These are phyloP conservation scores for Pilasporangium apinafurcum DNA, from an alignment of 352 stramenopile genomes.

Conservation along the genomic window DNA sequence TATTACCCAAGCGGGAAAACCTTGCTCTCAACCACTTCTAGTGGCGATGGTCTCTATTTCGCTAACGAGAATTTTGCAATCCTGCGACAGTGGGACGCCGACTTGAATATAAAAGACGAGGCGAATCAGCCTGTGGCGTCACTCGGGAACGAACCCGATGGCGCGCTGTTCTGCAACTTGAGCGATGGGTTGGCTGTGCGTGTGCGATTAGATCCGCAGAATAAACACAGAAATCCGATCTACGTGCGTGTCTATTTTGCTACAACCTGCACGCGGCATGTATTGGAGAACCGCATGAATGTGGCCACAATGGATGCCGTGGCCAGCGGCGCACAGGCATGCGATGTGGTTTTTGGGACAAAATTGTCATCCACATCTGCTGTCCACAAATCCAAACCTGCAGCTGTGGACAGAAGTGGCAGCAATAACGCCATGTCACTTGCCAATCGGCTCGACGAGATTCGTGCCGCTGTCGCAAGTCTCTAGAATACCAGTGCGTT, in stretches of 20 bases:
- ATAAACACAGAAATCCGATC: conserved; percentile 12
- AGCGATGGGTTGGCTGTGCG: conserved; percentile 43
- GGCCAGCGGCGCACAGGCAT: conserved; percentile 5
- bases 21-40: conserved; percentile 65
- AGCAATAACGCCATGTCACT: conserved; percentile 12
- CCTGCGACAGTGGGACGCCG: conserved; percentile 43
- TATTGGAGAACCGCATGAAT: conserved; percentile 45
- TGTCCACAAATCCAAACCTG: neutral
- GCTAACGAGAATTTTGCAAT: conserved; percentile 35
- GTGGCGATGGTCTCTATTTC: conserved; percentile 53
- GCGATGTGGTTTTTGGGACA: conserved; percentile 39
- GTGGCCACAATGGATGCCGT: conserved; percentile 1
- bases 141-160: conserved; percentile 31
- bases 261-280: conserved; percentile 29
- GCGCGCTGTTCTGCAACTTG: conserved; percentile 35
- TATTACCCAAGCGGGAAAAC: conserved; percentile 69
- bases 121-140: conserved; percentile 15
- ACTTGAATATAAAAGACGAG: conserved; percentile 36
- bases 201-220: conserved; percentile 12
- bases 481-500: too few relatives aligned
- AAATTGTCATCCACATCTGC: too few relatives aligned
- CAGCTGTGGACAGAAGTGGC: conserved; percentile 3
- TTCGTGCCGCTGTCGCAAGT: conserved; percentile 33
- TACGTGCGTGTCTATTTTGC: conserved; percentile 46
- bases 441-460: conserved; percentile 25